These are phyloP conservation scores for Tetrapyrgos nigripes DNA, from an alignment of 1,284 basidiomycete species.

Conservation along the genomic window DNA sequence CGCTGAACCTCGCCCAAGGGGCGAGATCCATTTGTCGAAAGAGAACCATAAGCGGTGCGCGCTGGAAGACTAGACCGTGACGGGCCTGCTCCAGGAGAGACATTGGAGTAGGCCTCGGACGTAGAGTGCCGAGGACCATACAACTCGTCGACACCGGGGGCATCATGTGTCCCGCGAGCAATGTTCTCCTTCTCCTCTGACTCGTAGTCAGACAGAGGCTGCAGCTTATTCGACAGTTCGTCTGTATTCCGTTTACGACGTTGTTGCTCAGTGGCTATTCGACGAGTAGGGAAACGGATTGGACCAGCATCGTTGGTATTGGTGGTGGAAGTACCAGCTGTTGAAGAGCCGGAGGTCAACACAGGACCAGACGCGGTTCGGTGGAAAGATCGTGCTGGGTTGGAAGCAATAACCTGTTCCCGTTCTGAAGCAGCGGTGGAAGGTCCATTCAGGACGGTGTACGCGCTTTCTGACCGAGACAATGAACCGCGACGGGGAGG, in stretches of 20 bases:
- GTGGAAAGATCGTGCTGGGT: slow-evolving; percentile 54
- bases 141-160: slow-evolving; percentile 12
- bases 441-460: slow-evolving; percentile 39
- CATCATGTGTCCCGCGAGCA: not conserved
- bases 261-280: slow-evolving; percentile 21
- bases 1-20: slow-evolving; percentile 10
- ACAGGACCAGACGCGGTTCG: slow-evolving; percentile 66
- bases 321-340: slow-evolving; percentile 31
- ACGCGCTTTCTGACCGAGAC: slow-evolving; percentile 70
- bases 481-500: slow-evolving; percentile 53
- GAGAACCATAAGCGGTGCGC: slow-evolving; percentile 13
- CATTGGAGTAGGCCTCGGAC: slow-evolving; percentile 26
- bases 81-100: slow-evolving; percentile 4
- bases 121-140: slow-evolving; percentile 25
- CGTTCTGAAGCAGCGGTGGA: slow-evolving; percentile 23
- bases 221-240: slow-evolving; percentile 9
- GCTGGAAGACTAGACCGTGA: slow-evolving; percentile 9
- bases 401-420: slow-evolving; percentile 30
- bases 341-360: slow-evolving; percentile 31
- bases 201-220: slow-evolving; percentile 7
- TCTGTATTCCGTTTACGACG: slow-evolving; percentile 21
- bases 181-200: slow-evolving; percentile 20
- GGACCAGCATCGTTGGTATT: slow-evolving; percentile 26
- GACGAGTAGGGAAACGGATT: slow-evolving; percentile 32
- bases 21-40: slow-evolving; percentile 8